A percentile compares a stretch with the other conserved stretches of the same genome.
These are phyloP conservation scores for Cystofilobasidium macerans DNA, from an alignment of 768 basidiomycete genomes.

Conservation along the genomic window DNA sequence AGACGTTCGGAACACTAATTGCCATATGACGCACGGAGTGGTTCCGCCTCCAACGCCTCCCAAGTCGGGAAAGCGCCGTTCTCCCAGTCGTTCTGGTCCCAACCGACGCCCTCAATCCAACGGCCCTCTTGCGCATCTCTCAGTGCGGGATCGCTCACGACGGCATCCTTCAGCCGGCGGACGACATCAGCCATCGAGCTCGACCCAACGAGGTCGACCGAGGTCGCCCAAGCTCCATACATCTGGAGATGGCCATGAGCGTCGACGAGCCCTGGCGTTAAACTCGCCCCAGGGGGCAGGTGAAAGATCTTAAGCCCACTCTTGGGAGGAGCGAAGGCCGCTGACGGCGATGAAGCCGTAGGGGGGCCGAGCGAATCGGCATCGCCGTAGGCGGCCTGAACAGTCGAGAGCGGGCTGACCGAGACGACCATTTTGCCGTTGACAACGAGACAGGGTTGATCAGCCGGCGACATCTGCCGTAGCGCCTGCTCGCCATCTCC, in stretches of 20 bases:
- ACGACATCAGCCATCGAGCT: conserved; percentile 55
- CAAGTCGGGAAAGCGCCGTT: conserved; percentile 54
- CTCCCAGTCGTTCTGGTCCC: conserved; percentile 66
- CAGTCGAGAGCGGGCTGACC: not conserved
- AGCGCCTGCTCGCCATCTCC: too few relatives aligned
- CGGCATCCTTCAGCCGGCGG: conserved; percentile 50
- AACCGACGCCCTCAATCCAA: conserved; percentile 82
- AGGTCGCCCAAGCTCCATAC: conserved; percentile 12
- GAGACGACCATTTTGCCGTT: conserved; percentile 6
- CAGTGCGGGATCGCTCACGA: conserved; percentile 47
- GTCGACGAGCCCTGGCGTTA: conserved; percentile 11
- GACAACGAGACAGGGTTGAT: conserved; percentile 23
- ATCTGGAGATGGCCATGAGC: conserved; percentile 18
- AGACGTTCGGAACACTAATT: too few relatives aligned
- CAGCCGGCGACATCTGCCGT: too few relatives aligned
- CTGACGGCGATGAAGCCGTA: not conserved
- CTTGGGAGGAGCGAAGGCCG: not conserved
- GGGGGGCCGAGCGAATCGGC: conserved; percentile 15
- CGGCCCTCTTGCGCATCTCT: conserved; percentile 41
- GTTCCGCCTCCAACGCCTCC: conserved; percentile 63
- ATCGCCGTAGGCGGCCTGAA: conserved; percentile 12
- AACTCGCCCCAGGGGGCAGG: not conserved
- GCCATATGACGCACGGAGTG: conserved; percentile 42
- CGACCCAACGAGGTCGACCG: conserved; percentile 50
- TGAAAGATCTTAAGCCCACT: conserved; percentile 13